Base-by-base conservation (phyloP, 345 rosid genomes). In the Eucalyptus virginea region DNA sequence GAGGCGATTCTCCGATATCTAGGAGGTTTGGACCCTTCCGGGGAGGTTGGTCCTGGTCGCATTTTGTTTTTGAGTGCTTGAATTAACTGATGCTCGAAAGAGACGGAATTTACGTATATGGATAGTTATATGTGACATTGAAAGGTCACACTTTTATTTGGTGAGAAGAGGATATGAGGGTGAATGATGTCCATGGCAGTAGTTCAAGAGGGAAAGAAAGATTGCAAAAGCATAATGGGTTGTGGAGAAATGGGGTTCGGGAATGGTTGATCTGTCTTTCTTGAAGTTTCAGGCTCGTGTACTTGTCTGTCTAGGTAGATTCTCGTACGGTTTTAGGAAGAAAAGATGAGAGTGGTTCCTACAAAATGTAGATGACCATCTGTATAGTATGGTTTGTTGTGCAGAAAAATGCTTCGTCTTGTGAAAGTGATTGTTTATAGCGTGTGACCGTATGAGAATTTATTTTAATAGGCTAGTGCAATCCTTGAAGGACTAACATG, bases 1-100 rank as follows among this genome's bases (percentile, higher is more conserved):
- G 98, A 97, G 90, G 94, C 96, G 14, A 92, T 98, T 48, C 91
- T 98, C 93, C 92, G 98, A 48, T 96, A 90, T 69, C 97, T 98
- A 14, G 96, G 95, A 89, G 94, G 93, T 87, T 92, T 91, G 88
- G 98, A 97, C 91, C 94, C 94, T 62, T 91, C 95, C 21, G 99
- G 99, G 91, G 98, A 98, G 97, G 99, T 98, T 94, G 89, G 94
- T 91, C 58, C 51, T n/a, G 60, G n/a, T 42, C 37, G 14, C 32
- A 5, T 47, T 23, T 13, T 81, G 86, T 11, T 49, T n/a, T 67
- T 50, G 19, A 72, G 34, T 26, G 16, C 86, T 51, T 80, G 54
- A 86, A 89, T 90, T 87, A 30, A 56, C 87, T 47, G 91, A 52
- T 86, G 65, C 37, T 50, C 83, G 14, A 77, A 77, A 77, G 47